Evolutionary conservation across 83 land plant species (phyloP), one percentile per base, ranked within the genome.

Genomic region (Picea engelmannii): DNA sequence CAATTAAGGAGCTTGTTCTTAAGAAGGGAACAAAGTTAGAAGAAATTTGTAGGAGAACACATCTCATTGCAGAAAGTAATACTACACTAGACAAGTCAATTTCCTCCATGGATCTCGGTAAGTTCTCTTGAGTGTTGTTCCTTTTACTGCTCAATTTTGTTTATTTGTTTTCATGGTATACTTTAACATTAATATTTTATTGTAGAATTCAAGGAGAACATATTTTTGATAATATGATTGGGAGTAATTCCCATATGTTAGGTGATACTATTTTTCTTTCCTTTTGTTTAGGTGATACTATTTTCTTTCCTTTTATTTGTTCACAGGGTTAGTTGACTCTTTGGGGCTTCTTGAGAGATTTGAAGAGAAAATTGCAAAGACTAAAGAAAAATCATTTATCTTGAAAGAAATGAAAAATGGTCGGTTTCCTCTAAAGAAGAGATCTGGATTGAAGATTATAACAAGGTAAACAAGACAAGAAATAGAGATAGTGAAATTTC

Each of bases 391-490:
- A 78, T 95, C 96, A 5, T 87, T 90, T 78, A 90, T 90, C 90
- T 89, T 97, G 86, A 96, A 91, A 86, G 99, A 96, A 40, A 96
- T 64, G 99, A 98, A 82, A 96, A 94, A 82, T 98, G 99, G 99
- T 78, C 91, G 80, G 84, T 85, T 71, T 96, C 96, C 35, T 96
- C 97, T 87, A 94, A 96, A 76, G 99, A 98, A 66, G 99, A 98
- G 81, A 78, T 82, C 55, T 98, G 99, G 99, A 93, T 98, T 62
- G 99, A 98, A 80, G 99, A 98, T 78, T 98, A 98, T 76, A 96
- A 94, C 81, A 92, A 91, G 93, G 99, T 96, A 73, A 40, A 13
- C 17, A 58, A 13, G 60, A 58, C 60, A 38, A 66, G 4, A 20
- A 40, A 16, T 79, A 21, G 38, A n/a, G 23, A 47, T 15, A 5